Conservation (phyloP, 2,329 filamentous ascomycete species). For the Aspergillus sclerotialis region DNA sequence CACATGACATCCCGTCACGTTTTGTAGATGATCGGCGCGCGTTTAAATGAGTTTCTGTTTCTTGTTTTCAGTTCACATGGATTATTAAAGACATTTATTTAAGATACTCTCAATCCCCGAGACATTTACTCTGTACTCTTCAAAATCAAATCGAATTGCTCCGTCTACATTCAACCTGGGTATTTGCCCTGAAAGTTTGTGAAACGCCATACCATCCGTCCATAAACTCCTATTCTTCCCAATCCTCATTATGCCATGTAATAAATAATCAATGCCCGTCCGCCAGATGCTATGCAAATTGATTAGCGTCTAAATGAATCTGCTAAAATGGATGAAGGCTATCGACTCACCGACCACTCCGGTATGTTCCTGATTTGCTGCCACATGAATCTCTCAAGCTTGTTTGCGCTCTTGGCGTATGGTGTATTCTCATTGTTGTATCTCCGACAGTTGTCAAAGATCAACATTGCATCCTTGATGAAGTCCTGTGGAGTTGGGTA, state of each 20-base stretch:
- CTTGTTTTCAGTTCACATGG: too few relatives aligned
- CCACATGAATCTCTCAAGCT: slow-evolving; percentile 94
- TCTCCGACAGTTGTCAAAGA: slow-evolving; percentile 90
- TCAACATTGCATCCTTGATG: slow-evolving; percentile 75
- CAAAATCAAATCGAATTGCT: slow-evolving; percentile 7
- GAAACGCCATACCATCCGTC: slow-evolving; percentile 9
- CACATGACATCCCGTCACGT: not conserved
- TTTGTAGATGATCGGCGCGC: not conserved
- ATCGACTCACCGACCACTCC: slow-evolving; percentile 66
- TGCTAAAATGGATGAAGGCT: not conserved
- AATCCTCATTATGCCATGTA: slow-evolving; percentile 2
- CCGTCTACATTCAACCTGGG: slow-evolving; percentile 4
- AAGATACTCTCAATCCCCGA: too few relatives aligned
- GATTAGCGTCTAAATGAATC: slow-evolving; percentile 3
- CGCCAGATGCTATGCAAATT: slow-evolving; percentile 30
- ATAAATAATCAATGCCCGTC: slow-evolving; percentile 25
- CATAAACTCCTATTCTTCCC: slow-evolving; percentile 5
- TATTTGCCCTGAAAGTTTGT: slow-evolving; percentile 8
- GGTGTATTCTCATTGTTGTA: slow-evolving; percentile 96
- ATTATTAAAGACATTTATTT: too few relatives aligned
- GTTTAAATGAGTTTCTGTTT: too few relatives aligned
- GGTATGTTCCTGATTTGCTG: slow-evolving; percentile 82
- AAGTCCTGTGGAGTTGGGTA: slow-evolving; percentile 92
- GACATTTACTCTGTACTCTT: too few relatives aligned
- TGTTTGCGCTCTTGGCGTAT: slow-evolving; percentile 91